phyloP scores from a whole-genome alignment of 2,329 filamentous ascomycete genomes.

The Exophiala sp. region DNA sequence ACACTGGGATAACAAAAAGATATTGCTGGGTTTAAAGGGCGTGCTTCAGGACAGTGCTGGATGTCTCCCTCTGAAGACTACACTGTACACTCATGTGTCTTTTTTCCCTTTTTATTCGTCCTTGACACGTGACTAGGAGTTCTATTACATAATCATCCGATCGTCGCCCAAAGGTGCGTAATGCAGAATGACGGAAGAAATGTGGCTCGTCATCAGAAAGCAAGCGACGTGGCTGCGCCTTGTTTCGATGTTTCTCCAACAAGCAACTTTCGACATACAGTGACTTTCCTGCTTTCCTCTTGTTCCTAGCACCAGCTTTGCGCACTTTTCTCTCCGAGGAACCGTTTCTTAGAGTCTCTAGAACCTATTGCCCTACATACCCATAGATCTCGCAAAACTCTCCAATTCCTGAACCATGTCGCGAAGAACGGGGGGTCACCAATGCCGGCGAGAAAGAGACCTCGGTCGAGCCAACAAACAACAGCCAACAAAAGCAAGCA shows the following conservation, averaged over 20 bases:
- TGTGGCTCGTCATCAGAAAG: slow-evolving; percentile 2
- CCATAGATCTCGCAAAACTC: not conserved
- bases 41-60: not conserved
- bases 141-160: too few relatives aligned
- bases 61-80: too few relatives aligned
- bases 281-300: not conserved
- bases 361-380: not conserved
- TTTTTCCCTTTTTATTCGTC: not conserved
- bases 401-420: slow-evolving; percentile 24
- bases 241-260: slow-evolving; percentile 8
- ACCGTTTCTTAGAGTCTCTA: not conserved
- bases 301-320: not conserved
- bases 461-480: slow-evolving; percentile 16
- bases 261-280: slow-evolving; percentile 5
- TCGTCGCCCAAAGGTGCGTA: too few relatives aligned
- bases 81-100: too few relatives aligned
- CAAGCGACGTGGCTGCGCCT: slow-evolving; percentile 14
- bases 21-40: not conserved
- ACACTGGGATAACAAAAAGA: not conserved
- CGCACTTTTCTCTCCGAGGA: too few relatives aligned
- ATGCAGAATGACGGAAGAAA: slow-evolving; percentile 19
- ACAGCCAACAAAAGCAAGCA: slow-evolving; percentile 46
- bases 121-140: slow-evolving; percentile 1
- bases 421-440: slow-evolving; percentile 23
- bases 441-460: slow-evolving; percentile 18